These are phyloP conservation scores for Naganishia antarctica DNA, from an alignment of 768 basidiomycete species.

Conservation along the genomic window DNA sequence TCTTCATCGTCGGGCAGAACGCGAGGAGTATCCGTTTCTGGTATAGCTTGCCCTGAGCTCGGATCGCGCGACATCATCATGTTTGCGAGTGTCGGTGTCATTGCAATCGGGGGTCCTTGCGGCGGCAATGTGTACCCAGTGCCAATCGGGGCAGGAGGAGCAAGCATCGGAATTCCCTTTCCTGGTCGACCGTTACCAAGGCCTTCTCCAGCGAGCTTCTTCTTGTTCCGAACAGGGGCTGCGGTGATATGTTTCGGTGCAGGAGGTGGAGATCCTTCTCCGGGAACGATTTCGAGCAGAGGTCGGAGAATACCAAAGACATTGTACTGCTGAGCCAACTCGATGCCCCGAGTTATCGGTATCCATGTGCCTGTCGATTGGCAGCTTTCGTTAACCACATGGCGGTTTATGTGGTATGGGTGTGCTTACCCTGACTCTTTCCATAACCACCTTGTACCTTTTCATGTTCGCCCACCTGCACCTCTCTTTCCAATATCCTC, in stretches of 20 bases:
- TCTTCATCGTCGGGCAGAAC: conserved; percentile 31
- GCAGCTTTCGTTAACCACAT: neutral
- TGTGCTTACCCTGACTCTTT: conserved; percentile 85
- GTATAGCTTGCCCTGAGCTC: conserved; percentile 30
- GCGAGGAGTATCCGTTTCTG: conserved; percentile 32
- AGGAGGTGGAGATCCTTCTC: conserved; percentile 71
- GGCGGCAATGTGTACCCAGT: conserved; percentile 11
- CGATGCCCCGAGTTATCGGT: conserved; percentile 81
- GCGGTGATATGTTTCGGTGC: conserved; percentile 94
- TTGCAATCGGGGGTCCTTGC: neutral
- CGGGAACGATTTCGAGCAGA: conserved; percentile 88
- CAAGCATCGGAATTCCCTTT: conserved; percentile 1
- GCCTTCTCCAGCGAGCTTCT: conserved; percentile 33
- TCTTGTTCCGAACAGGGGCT: conserved; percentile 53
- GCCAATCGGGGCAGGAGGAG: conserved; percentile 19
- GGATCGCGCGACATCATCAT: conserved; percentile 18
- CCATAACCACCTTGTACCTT: conserved; percentile 99
- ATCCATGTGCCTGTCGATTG: conserved; percentile 83
- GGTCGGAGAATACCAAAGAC: conserved; percentile 80
- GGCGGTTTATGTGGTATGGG: no score
- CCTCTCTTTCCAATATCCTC: conserved; percentile 91
- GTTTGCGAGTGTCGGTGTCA: conserved; percentile 13
- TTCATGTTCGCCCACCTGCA: conserved; percentile 97
- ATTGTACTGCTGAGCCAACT: conserved; percentile 84
- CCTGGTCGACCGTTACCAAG: conserved; percentile 15